Evolutionary conservation across 2,329 filamentous ascomycete species (phyloP), one percentile per base, ranked within the genome.

Genomic region (Westerdykella ornata): DNA sequence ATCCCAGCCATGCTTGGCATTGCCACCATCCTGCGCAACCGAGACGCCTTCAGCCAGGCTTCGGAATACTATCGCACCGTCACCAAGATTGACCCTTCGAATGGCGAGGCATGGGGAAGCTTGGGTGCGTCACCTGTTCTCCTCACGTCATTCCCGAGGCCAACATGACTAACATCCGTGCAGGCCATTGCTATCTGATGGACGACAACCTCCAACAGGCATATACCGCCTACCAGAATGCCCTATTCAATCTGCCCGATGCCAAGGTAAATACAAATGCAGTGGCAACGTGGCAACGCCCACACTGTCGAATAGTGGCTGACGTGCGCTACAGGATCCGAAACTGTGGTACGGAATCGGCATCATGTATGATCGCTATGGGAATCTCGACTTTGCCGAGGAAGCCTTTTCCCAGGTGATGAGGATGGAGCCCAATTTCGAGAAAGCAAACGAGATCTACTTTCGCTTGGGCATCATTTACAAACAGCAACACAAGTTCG

Each of bases 391-490:
- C 58, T 94, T 97, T 65, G 92, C 92, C 52, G 92, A 97, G 66
- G 92, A 97, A 64, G 92, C 92, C 4, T 97, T 97, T 63, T 96
- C 90, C 2, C 88, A 97, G 62, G 92, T 98, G 48, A 97, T 98
- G 92, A 84, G 88, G 54, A 97, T 98, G 84, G 85, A 95, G 58
- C 92, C 90, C 4, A 84, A 88, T 55, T 97, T 97, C 54, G 92
- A 98, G 61, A 98, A 98, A 75, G 89, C 90, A 43, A 97, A 97
- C 60, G 92, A 98, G 66, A 97, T 98, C 40, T 98, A 97, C 67
- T 98, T 98, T 70, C 81, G 92, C 19, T 77, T 98, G 7, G 92
- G 92, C n/a, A 98, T 98, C 71, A 97, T 98, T 52, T 97, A 97
- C 73, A 98, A 98, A 67, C 90, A 97, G 60, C 92, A 97, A 63